Evolutionary conservation across 352 stramenopile genomes (phyloP), one percentile per base, ranked within the genome.

Genomic region (Phytophthora europaea): DNA sequence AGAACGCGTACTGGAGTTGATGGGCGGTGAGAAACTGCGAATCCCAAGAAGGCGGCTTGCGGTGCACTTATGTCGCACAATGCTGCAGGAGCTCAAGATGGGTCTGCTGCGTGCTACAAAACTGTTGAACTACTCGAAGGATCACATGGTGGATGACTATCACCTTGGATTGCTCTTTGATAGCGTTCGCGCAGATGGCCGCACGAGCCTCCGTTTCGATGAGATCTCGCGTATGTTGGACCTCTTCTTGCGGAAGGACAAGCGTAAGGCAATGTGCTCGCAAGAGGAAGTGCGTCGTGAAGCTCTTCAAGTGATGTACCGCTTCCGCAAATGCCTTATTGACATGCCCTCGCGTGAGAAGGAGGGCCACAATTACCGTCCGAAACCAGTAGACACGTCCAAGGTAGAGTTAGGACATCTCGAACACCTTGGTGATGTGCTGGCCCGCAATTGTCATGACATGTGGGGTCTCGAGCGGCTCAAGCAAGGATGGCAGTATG

Each of bases 271-370:
- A 9, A 68, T 89, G 47, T 91, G 82, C 26, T 91, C 85, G 3
- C 88, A 95, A 74, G 79, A 75, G 0, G 85, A 95, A 74, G 89
- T 97, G 47, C 83, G 82, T 8, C 79, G 87, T 9, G 90, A 95
- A 71, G 83, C 90, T 12, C 68, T 95, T 31, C 82, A 94, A n/a
- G 87, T 97, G 54, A 96, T 96, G 90, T 96, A 93, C 54, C 89
- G 90, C 20, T 97, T 97, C 85, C 86, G 88, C 15, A 94, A 92
- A 63, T 95, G 87, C 64, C 74, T 97, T 13, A 97, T 95, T 20
- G 90, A 96, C 58, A 97, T 97, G 90, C 90, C 90, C 40, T 96
- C 89, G 47, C 87, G 90, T 60, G 90, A 97, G 64, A 95, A 96
- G 40, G 90, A 97, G 73, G 90, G 90, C 4, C 89, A 97, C 72